Evolutionary conservation across 257 asterid species (phyloP), one percentile per base, ranked within the genome.

Genomic region (Paraleonurus japonicus): DNA sequence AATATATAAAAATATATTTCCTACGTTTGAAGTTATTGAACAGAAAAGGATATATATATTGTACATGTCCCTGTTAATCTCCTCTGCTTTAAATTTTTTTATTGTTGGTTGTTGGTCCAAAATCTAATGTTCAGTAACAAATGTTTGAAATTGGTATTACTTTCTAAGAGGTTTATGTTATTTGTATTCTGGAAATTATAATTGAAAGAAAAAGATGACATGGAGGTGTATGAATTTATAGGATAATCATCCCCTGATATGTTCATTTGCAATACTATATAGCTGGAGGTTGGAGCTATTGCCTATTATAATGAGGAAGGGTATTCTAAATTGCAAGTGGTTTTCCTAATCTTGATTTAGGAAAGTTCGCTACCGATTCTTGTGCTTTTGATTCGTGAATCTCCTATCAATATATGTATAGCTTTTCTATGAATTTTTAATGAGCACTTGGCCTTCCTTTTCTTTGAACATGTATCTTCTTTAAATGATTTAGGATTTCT

Each of bases 241-340:
- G n/a, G n/a, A n/a, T n/a, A 9, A 37, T 37, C 13, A 37, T 37
- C 13, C 13, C 1, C 13, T 32, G 4, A 41, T 11, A 41, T 41
- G 48, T 16, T 12, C n/a, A n/a, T n/a, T n/a, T 17, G 27, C 62
- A 50, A 58, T 67, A 39, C 48, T 28, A 27, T 41, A 12, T 15
- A 39, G 59, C 45, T 20, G 19, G 67, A 57, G 75, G 27, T 70
- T 57, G 67, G 47, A 39, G 67, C 58, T 70, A 65, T 15, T 59
- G 75, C 24, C 57, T 50, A 50, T 4, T 50, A 50, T 61, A 58
- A 59, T 70, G 67, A 70, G 59, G 19, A 16, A 11, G 41, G 33
- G 15, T 61, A 23, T 54, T 22, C 22, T 53, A 12, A 3, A 19
- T 7, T 17, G 47, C 47, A 47, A 27, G 28, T 51, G 63, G 48